These are phyloP conservation scores for Cadophora luteo-olivacea DNA, from an alignment of 2,329 filamentous ascomycete genomes.

Conservation along the genomic window DNA sequence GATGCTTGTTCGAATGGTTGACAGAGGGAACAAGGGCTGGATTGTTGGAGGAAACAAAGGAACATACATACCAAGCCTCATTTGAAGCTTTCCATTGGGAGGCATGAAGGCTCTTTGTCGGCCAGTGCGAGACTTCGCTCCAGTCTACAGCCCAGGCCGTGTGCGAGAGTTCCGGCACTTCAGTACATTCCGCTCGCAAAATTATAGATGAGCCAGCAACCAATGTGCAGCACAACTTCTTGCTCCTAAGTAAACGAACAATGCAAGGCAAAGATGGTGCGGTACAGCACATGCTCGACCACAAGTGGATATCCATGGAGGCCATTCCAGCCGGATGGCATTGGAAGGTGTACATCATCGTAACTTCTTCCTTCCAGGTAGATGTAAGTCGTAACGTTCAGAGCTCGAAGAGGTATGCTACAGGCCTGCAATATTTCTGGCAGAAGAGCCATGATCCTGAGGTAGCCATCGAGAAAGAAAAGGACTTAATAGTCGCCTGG, in stretches of 20 bases:
- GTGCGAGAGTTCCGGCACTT: too few relatives aligned
- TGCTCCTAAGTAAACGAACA: too few relatives aligned
- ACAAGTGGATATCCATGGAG: neutral
- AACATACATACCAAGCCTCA: neutral
- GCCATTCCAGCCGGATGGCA: neutral
- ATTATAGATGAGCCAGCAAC: neutral
- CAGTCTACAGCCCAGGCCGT: too few relatives aligned
- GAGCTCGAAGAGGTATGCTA: neutral
- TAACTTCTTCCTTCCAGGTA: neutral
- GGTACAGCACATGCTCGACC: neutral
- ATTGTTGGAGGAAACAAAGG: neutral
- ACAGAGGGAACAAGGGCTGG: neutral
- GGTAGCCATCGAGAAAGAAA: neutral
- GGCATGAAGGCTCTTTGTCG: neutral
- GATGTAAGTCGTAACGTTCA: too few relatives aligned
- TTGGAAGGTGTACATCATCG: neutral
- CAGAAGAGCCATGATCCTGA: neutral
- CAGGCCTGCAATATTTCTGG: too few relatives aligned
- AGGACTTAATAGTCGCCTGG: neutral
- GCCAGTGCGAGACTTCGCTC: neutral
- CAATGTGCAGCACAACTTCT: neutral
- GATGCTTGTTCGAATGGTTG: neutral
- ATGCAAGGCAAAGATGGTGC: neutral
- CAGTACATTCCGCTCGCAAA: neutral
- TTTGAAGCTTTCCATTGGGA: neutral